A percentile compares a stretch with the other conserved stretches of the same genome.
phyloP scores from a whole-genome alignment of 2,329 filamentous ascomycete genomes.

The Elsinoe necatrix region DNA sequence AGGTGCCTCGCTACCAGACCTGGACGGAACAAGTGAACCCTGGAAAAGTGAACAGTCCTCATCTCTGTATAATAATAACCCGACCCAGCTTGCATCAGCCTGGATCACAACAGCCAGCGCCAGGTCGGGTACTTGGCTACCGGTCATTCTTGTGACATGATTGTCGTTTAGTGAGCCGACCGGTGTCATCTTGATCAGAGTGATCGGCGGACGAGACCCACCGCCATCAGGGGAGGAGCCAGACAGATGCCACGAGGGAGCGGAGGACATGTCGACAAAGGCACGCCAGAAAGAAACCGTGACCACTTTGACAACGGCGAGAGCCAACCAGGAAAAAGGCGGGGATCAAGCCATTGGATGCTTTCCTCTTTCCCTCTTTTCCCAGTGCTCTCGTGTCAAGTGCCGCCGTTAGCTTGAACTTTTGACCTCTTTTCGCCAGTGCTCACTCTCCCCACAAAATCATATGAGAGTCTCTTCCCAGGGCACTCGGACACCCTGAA shows the following conservation, averaged over 20 bases:
- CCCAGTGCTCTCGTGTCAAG: constrained; percentile 8
- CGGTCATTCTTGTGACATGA: constrained; percentile 12
- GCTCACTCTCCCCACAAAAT: constrained; percentile 8
- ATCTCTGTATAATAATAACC: constrained; percentile 8
- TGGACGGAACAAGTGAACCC: constrained; percentile 6
- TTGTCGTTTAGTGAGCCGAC: neutral
- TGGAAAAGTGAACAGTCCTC: constrained; percentile 1
- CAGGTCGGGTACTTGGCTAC: neutral
- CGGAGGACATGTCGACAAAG: neutral
- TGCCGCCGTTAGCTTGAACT: constrained; percentile 10
- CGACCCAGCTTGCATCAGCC: constrained; percentile 4
- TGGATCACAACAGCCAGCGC: constrained; percentile 1
- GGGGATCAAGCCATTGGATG: constrained; percentile 5
- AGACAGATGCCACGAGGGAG: constrained; percentile 1
- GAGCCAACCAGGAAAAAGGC: neutral
- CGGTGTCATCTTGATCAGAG: neutral
- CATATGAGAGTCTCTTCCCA: neutral
- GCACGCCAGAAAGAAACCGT: neutral
- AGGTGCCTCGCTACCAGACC: neutral
- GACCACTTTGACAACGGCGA: neutral
- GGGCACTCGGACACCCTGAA: constrained; percentile 5
- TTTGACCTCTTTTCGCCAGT: constrained; percentile 8
- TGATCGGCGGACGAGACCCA: constrained; percentile 6
- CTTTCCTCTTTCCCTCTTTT: neutral
- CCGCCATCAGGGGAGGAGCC: constrained; percentile 4